These are phyloP conservation scores for Polyrhizophydium stewartii DNA, from an alignment of 371 early-diverging fungal species.

Conservation along the genomic window DNA sequence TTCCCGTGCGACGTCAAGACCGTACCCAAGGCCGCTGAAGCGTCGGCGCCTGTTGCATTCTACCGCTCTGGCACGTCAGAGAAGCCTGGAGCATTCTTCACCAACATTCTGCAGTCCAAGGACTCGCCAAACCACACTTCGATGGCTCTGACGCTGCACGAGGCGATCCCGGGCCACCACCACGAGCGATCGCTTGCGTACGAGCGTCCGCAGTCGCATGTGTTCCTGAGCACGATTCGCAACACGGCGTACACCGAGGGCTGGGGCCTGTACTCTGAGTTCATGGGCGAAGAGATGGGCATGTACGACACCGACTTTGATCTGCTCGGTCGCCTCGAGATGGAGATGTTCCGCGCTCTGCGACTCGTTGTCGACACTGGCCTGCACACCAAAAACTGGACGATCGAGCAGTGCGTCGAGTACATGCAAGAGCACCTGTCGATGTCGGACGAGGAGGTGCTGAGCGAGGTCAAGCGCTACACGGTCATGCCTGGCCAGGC, in stretches of 20 bases:
- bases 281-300: constrained; percentile 39
- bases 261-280: constrained; percentile 39
- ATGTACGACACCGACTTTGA: constrained; percentile 32
- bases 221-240: constrained; percentile 18
- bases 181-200: constrained; percentile 28
- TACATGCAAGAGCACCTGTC: constrained; percentile 24
- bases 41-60: constrained; percentile 22
- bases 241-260: constrained; percentile 32
- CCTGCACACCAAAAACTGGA: constrained; percentile 34
- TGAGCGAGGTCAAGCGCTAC: constrained; percentile 32
- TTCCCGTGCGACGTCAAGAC: constrained; percentile 23
- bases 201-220: constrained; percentile 21
- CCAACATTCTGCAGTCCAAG: constrained; percentile 27
- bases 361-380: constrained; percentile 39
- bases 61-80: constrained; percentile 28
- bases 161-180: constrained; percentile 42
- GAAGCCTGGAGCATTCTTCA: constrained; percentile 21
- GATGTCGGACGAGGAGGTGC: constrained; percentile 23
- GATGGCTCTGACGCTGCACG: constrained; percentile 33
- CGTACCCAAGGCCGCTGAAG: constrained; percentile 24
- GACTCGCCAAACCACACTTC: constrained; percentile 21
- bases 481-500: constrained; percentile 38
- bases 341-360: constrained; percentile 38
- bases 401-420: constrained; percentile 24
- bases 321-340: constrained; percentile 31